Evolutionary conservation across 371 early-diverging fungal species (phyloP).

Genomic region (Lichtheimia hyalospora): DNA sequence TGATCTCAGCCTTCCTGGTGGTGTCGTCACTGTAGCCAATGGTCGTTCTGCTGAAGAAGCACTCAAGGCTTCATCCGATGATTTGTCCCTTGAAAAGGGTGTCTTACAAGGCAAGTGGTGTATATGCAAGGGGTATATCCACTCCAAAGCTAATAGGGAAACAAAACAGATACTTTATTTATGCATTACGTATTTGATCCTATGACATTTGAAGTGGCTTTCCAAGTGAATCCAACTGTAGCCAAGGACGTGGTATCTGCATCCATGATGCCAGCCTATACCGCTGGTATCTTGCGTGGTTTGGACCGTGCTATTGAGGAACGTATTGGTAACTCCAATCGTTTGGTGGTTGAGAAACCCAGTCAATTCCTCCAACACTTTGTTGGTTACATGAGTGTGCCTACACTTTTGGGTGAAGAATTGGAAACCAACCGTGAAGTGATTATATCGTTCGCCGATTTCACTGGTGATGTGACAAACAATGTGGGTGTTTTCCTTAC

Average conservation of each 20-base stretch:
- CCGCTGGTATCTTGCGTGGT: slow-evolving; percentile 22
- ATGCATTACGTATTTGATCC: slow-evolving; percentile 28
- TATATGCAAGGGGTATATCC: not conserved
- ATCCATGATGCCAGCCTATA: slow-evolving; percentile 16
- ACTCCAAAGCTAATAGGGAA: not conserved
- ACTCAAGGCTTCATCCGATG: slow-evolving; percentile 20
- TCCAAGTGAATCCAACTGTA: slow-evolving; percentile 28
- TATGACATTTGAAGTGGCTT: slow-evolving; percentile 26
- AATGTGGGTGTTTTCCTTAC: slow-evolving; percentile 23
- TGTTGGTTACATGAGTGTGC: slow-evolving; percentile 44
- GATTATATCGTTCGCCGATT: slow-evolving; percentile 36
- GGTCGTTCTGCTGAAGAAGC: slow-evolving; percentile 31
- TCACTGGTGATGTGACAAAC: slow-evolving; percentile 33
- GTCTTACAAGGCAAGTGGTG: slow-evolving; percentile 22
- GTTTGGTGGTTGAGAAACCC: slow-evolving; percentile 8
- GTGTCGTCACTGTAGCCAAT: slow-evolving; percentile 22
- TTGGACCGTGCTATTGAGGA: slow-evolving; percentile 19
- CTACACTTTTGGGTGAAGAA: slow-evolving; percentile 31
- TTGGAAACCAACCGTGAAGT: slow-evolving; percentile 21
- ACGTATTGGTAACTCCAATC: slow-evolving; percentile 9
- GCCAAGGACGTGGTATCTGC: slow-evolving; percentile 20
- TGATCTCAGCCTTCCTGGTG: slow-evolving; percentile 21
- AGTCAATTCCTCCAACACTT: slow-evolving; percentile 27
- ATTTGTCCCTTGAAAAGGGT: slow-evolving; percentile 33
- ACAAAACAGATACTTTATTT: slow-evolving; percentile 24